Evolutionary conservation across 2,329 filamentous ascomycete species (phyloP), one percentile per base, ranked within the genome.

Genomic region (Colletotrichum phormii): DNA sequence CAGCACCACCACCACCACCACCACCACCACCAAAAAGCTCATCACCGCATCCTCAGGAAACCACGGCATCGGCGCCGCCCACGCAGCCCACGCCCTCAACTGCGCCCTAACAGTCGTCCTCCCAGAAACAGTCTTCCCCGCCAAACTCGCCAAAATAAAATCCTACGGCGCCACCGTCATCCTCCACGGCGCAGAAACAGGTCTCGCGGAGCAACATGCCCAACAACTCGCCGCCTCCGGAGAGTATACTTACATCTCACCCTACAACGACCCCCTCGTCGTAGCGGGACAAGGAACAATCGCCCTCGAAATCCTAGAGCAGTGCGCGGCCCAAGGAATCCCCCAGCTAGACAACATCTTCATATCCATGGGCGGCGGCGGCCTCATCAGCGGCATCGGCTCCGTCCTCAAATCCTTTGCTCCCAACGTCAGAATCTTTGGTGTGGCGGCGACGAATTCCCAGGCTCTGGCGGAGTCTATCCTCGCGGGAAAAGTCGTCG

Each of bases 291-390:
- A 77, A 33, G 76, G 71, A 0, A 76, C 75, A 0, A 76, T 76
- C 13, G 76, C 65, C 0, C 75, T 77, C 15, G 76, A 75, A 60
- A 75, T 78, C 8, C 75, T 78, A 2, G 76, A 78, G 68, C 77
- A 78, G 64, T 75, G 74, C 35, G 37, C 22, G 22, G 51, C 68
- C 2, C 37, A 42, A 5, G 37, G 37, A 7, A 42, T 42, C 37
- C 13, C 13, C 13, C 37, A 2, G 2, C 73, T 77, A 5, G 76
- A 78, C 26, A 77, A 74, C 29, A 24, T 77, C 18, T 78, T 78
- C 62, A 67, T 78, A 26, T 71, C 77, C 26, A 77, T 78, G 75
- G 76, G 77, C 15, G 77, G 77, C 18, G 76, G 75, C 24, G 76
- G 77, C 0, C 68, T 78, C 9, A 74, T 78, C 57, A 75, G 76